Evolutionary conservation across 805 yeast species (phyloP).

Genomic region (Lachancea quebecensis): DNA sequence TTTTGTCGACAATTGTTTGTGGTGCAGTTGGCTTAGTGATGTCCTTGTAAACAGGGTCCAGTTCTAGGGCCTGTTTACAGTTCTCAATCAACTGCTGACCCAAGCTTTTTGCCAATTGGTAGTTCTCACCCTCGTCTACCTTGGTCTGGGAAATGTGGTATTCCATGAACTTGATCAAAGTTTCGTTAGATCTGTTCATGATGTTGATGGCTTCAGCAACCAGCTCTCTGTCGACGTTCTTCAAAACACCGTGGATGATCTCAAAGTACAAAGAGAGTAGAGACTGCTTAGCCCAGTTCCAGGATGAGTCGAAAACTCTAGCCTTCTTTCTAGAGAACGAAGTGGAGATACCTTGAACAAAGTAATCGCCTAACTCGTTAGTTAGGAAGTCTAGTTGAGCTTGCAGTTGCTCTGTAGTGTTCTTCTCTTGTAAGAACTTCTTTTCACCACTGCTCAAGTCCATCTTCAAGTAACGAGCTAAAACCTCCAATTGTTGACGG

Average conservation of each 20-base stretch:
- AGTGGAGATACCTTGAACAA: slow-evolving; percentile 86
- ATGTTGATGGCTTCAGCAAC: slow-evolving; percentile 93
- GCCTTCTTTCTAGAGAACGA: slow-evolving; percentile 89
- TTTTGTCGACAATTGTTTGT: slow-evolving; percentile 76
- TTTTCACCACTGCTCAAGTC: slow-evolving; percentile 90
- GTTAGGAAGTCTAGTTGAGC: slow-evolving; percentile 75
- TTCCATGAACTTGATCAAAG: slow-evolving; percentile 93
- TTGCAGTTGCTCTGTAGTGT: slow-evolving; percentile 76
- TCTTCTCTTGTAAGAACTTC: slow-evolving; percentile 67
- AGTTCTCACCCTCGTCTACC: slow-evolving; percentile 80
- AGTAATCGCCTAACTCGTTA: slow-evolving; percentile 81
- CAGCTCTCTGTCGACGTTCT: slow-evolving; percentile 89
- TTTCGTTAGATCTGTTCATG: slow-evolving; percentile 95
- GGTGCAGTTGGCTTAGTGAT: slow-evolving; percentile 94
- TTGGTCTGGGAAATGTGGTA: slow-evolving; percentile 61
- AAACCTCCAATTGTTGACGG: slow-evolving; percentile 66
- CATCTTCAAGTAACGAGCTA: slow-evolving; percentile 90
- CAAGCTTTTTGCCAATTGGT: slow-evolving; percentile 78
- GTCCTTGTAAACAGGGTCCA: slow-evolving; percentile 91
- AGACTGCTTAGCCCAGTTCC: slow-evolving; percentile 99
- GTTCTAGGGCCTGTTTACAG: slow-evolving; percentile 76
- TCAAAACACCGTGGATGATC: slow-evolving; percentile 88
- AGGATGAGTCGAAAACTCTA: slow-evolving; percentile 91
- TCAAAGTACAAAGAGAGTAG: slow-evolving; percentile 89
- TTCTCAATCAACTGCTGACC: slow-evolving; percentile 94